A percentile compares a stretch with the other conserved stretches of the same genome.
phyloP scores from a whole-genome alignment of 1,139 yeast species.

The Yamadazyma jaroonii region DNA sequence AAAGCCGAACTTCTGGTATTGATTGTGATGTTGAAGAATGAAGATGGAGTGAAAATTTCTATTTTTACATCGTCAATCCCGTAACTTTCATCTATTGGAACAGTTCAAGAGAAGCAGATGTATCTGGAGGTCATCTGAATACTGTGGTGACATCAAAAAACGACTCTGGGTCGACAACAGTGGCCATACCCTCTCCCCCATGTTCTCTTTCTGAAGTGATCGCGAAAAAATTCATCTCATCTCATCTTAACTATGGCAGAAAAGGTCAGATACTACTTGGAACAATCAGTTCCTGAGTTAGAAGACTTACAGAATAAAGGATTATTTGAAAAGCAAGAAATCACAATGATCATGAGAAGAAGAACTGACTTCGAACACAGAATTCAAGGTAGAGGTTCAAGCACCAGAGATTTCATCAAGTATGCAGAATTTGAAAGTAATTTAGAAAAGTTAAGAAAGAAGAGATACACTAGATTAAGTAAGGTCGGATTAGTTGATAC shows the following conservation, averaged over 20 bases:
- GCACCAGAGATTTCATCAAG: constrained; percentile 70
- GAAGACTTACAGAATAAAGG: constrained; percentile 84
- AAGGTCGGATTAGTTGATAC: constrained; percentile 49
- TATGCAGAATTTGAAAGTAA: constrained; percentile 82
- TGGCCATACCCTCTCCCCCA: not conserved
- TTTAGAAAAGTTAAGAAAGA: constrained; percentile 73
- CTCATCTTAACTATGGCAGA: constrained; percentile 53
- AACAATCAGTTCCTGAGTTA: constrained; percentile 86
- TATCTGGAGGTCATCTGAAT: too few species aligned
- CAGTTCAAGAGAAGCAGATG: too few species aligned
- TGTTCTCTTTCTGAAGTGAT: not conserved
- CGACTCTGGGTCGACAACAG: too few species aligned
- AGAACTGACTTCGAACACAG: constrained; percentile 96
- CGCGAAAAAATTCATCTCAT: constrained; percentile 8
- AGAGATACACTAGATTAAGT: constrained; percentile 64
- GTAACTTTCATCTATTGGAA: too few species aligned
- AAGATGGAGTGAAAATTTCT: too few species aligned
- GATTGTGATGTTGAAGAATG: too few species aligned
- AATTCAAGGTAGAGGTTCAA: constrained; percentile 79
- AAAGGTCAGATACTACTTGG: constrained; percentile 73
- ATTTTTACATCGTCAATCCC: too few species aligned
- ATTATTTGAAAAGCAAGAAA: constrained; percentile 75
- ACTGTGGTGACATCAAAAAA: too few species aligned
- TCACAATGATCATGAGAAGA: constrained; percentile 82
- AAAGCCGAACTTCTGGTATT: too few species aligned